Evolutionary conservation across 352 stramenopile genomes (phyloP).

Genomic region (Phytopythium oedochilum): DNA sequence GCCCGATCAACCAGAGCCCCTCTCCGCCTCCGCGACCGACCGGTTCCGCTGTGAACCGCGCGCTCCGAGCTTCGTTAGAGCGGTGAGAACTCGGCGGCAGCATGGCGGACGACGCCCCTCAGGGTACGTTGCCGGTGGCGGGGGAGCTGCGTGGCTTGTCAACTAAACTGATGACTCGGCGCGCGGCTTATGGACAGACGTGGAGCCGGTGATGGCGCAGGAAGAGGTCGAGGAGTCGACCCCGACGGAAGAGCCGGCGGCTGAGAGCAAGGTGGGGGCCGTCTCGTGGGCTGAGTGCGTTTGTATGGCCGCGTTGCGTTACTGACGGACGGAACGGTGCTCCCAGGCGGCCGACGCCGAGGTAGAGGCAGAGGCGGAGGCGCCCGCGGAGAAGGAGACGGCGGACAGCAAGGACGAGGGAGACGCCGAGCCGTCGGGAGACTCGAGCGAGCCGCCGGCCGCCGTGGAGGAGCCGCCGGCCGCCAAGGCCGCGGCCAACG

Average conservation of each 20-base stretch:
- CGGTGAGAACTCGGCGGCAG: constrained; percentile 4
- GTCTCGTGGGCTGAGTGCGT: too few relatives aligned
- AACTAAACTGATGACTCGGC: background rate
- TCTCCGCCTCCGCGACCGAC: background rate
- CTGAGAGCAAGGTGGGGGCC: constrained; percentile 10
- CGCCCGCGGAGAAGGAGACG: constrained; percentile 2
- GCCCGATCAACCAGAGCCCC: background rate
- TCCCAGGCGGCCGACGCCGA: constrained; percentile 9
- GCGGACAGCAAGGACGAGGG: constrained; percentile 31
- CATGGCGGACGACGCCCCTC: constrained; percentile 57
- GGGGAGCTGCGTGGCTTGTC: background rate
- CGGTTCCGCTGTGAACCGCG: too few relatives aligned
- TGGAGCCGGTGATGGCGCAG: constrained; percentile 22
- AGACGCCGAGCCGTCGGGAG: constrained; percentile 6
- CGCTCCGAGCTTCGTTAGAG: too few relatives aligned
- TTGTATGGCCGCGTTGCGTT: too few relatives aligned
- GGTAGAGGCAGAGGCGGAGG: constrained; percentile 1
- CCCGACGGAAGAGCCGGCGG: constrained; percentile 13
- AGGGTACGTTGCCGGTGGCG: constrained; percentile 20
- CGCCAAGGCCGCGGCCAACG: constrained; percentile 22
- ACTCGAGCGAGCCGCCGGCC: constrained; percentile 12
- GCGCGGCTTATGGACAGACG: background rate
- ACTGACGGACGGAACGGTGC: too few relatives aligned
- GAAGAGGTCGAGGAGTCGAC: constrained; percentile 12
- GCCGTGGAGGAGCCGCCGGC: constrained; percentile 16